Base-by-base conservation (phyloP, 192 early-diverging fungal genomes). In the Podila horticola region DNA sequence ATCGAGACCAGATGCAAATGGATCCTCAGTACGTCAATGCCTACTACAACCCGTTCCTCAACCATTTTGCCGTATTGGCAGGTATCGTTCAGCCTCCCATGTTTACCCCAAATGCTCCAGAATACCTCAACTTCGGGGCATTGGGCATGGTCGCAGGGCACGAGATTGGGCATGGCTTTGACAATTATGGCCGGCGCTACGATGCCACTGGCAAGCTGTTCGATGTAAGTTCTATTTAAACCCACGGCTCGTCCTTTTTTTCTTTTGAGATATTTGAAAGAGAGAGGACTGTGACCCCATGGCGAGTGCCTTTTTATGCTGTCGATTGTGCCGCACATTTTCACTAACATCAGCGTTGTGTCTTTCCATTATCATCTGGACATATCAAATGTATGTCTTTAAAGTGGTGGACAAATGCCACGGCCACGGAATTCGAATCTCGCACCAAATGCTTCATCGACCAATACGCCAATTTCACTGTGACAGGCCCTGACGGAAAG, bases 131-230 rank as follows among this genome's bases (percentile, higher is more conserved):
- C 55, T 93, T 87, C 76, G 92, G 90, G 19, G 74, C 71, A 7
- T 81, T 90, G 29, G 92, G 92, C 29, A 71, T 83, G 58, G 79
- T 93, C 11, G 85, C 91, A 51, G 92, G 92, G 0, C 92, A 93
- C 74, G 92, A 93, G 74, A 73, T 93, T 10, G 77, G 62, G 26
- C 92, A 94, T 68, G 92, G 77, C 15, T 94, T 93, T 72, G 92
- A 93, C 71, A 71, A 79, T 31, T 70, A 28, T 1, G 92, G 92
- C 26, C 79, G 83, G 58, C 45, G 74, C 51, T 88, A 84, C 58
- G 86, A 93, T 70, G 69, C 36, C 0, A 72, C 69, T 3, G 93
- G 93, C 17, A 67, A 60, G 0, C 58, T 83, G 17, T 71, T 31
- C 52, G 64, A 68, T 12, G 81, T 83, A 83, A 30, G 62, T 30